A percentile compares a stretch with the other conserved stretches of the same genome.
Evolutionary conservation across 148 eudicot genomes (phyloP).

Genomic region (Vaccinium corymbosum): DNA sequence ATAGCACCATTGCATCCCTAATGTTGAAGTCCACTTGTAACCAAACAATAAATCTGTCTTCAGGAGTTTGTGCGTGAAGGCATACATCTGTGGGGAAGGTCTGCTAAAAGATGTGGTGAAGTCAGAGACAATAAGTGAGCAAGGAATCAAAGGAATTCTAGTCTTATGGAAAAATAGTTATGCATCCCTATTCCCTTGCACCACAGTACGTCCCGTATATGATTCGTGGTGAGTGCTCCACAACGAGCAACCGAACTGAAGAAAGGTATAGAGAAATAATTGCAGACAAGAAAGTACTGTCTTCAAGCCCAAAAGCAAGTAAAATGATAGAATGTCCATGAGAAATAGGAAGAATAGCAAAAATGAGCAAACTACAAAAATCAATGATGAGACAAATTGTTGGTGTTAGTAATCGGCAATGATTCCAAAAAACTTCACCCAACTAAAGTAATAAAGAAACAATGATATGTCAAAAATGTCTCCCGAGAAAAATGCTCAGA

Average conservation of each 20-base stretch:
- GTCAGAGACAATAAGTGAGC: not conserved
- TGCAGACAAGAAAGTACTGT: not conserved
- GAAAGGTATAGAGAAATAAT: not conserved
- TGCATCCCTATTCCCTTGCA: constrained; percentile 1
- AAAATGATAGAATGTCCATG: not conserved
- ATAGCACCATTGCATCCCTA: not conserved
- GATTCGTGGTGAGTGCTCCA: not conserved
- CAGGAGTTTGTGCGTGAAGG: not conserved
- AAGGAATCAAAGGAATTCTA: not conserved
- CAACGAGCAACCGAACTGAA: not conserved
- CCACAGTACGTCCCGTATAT: not conserved
- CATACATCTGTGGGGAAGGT: not conserved
- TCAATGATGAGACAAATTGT: not conserved
- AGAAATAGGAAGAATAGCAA: not conserved
- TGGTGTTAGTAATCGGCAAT: not conserved
- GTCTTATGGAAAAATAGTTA: not conserved
- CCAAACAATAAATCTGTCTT: not conserved
- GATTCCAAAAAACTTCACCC: not conserved
- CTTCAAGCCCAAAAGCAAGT: not conserved
- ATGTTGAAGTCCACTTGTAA: not conserved
- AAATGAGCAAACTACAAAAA: not conserved
- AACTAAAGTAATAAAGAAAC: not conserved
- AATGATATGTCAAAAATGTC: not conserved
- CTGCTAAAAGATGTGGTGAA: not conserved
- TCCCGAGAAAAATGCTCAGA: not conserved